Evolutionary conservation across 305 asterid genomes (phyloP).

Genomic region (Ruellia speciosa): DNA sequence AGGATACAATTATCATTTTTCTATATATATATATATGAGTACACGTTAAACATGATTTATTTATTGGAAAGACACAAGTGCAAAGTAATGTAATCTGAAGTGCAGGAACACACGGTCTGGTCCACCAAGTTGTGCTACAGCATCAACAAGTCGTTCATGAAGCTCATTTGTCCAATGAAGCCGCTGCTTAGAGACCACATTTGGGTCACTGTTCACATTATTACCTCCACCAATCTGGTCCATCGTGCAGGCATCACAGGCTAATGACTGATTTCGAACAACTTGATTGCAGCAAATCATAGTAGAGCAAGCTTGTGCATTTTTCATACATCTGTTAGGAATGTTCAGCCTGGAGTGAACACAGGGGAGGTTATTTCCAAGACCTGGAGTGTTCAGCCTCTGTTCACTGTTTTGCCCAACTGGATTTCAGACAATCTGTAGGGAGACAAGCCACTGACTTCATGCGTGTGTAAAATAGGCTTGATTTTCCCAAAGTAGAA

Average conservation of each 20-base stretch:
- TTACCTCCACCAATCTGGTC: conserved; percentile 40
- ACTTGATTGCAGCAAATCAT: conserved; percentile 31
- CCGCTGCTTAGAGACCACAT: conserved; percentile 67
- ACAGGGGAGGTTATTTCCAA: too few relatives aligned
- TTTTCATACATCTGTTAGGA: conserved; percentile 30
- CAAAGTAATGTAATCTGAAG: background rate
- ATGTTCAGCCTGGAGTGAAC: too few relatives aligned
- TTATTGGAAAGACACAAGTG: too few relatives aligned
- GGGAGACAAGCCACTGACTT: too few relatives aligned
- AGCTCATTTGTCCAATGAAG: conserved; percentile 90
- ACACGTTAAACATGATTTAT: too few relatives aligned
- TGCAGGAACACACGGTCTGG: conserved; percentile 88
- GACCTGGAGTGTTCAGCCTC: too few relatives aligned
- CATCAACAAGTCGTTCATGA: conserved; percentile 79
- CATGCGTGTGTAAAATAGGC: too few relatives aligned
- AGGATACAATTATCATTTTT: too few relatives aligned
- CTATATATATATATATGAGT: too few relatives aligned
- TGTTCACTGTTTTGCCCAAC: too few relatives aligned
- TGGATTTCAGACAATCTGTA: too few relatives aligned
- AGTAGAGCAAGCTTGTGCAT: conserved; percentile 41
- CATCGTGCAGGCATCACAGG: conserved; percentile 39
- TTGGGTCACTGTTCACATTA: conserved; percentile 38
- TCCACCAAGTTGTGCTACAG: conserved; percentile 90
- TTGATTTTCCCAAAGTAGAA: too few relatives aligned
- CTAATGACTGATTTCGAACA: conserved; percentile 33